Evolutionary conservation across 1,284 basidiomycete genomes (phyloP).

Genomic region (Puccinia polysora): DNA sequence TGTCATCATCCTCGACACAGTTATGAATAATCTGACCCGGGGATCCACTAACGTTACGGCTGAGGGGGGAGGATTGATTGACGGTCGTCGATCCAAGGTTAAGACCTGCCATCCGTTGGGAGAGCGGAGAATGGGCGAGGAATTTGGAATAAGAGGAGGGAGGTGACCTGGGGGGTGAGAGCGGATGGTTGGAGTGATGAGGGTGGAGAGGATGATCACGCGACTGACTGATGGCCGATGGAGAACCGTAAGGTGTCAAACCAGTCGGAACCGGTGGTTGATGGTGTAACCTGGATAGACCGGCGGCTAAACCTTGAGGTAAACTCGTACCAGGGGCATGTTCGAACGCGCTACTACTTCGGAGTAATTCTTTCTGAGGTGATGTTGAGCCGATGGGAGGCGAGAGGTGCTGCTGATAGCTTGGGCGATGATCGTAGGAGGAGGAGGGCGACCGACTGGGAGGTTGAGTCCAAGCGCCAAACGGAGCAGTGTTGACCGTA

Average conservation of each 20-base stretch:
- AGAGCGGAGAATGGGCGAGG: slow-evolving; percentile 1
- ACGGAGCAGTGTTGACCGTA: no score
- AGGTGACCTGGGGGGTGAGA: slow-evolving; percentile 25
- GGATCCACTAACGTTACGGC: slow-evolving; percentile 34
- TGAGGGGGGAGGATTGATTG: slow-evolving; percentile 21
- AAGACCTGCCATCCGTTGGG: slow-evolving; percentile 31
- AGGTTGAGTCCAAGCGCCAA: slow-evolving; percentile 9
- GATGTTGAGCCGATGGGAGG: slow-evolving; percentile 8
- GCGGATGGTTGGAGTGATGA: neutral
- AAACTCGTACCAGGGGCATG: slow-evolving; percentile 79
- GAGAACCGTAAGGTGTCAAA: slow-evolving; percentile 27
- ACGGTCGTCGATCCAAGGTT: slow-evolving; percentile 15
- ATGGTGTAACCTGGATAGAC: slow-evolving; percentile 75
- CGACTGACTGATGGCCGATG: neutral
- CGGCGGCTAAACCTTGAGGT: slow-evolving; percentile 79
- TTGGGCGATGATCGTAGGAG: neutral
- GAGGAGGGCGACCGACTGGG: neutral
- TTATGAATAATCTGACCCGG: neutral
- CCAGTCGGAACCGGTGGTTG: slow-evolving; percentile 55
- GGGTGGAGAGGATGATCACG: neutral
- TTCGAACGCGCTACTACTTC: slow-evolving; percentile 57
- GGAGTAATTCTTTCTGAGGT: neutral
- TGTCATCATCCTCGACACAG: slow-evolving; percentile 27
- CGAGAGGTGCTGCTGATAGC: neutral
- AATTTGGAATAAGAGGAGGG: neutral